Conservation (phyloP, 176 grass and related monocot genomes). For the Musa schizocarpa region DNA sequence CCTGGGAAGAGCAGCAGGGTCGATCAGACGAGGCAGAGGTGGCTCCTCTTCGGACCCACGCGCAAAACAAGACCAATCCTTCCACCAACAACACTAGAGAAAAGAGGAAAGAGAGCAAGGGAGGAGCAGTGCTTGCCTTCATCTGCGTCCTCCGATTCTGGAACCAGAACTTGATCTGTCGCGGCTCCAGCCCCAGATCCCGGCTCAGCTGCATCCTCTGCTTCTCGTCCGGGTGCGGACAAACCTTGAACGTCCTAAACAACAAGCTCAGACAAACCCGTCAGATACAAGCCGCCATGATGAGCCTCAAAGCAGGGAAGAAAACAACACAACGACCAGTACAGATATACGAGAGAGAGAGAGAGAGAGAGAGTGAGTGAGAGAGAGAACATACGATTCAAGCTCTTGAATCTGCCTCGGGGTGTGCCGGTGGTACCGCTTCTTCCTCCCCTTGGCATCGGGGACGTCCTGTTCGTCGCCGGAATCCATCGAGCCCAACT, state of each 20-base stretch:
- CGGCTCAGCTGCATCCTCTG: conserved; percentile 80
- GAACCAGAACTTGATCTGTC: conserved; percentile 99
- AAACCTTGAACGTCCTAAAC: conserved; percentile 90
- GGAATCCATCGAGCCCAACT: conserved; percentile 47
- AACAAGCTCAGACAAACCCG: background rate
- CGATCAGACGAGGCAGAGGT: background rate
- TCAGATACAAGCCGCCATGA: background rate
- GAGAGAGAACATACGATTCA: conserved; percentile 50
- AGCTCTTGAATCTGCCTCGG: conserved; percentile 97
- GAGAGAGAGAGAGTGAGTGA: background rate
- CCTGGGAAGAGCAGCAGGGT: conserved; percentile 26
- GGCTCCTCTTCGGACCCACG: conserved; percentile 10
- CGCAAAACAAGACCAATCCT: conserved; percentile 16
- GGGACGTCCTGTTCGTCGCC: conserved; percentile 69
- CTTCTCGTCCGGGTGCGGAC: conserved; percentile 94
- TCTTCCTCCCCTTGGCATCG: conserved; percentile 55
- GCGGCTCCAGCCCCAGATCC: conserved; percentile 68
- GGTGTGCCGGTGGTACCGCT: conserved; percentile 95
- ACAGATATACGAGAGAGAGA: background rate
- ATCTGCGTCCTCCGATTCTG: conserved; percentile 98
- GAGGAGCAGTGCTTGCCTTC: conserved; percentile 39
- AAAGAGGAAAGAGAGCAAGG: background rate
- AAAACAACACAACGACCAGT: background rate
- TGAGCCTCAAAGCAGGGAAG: background rate
- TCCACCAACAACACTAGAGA: conserved; percentile 6